Base-by-base conservation (phyloP, 179 eudicot species). In the Spinacia oleracea region DNA sequence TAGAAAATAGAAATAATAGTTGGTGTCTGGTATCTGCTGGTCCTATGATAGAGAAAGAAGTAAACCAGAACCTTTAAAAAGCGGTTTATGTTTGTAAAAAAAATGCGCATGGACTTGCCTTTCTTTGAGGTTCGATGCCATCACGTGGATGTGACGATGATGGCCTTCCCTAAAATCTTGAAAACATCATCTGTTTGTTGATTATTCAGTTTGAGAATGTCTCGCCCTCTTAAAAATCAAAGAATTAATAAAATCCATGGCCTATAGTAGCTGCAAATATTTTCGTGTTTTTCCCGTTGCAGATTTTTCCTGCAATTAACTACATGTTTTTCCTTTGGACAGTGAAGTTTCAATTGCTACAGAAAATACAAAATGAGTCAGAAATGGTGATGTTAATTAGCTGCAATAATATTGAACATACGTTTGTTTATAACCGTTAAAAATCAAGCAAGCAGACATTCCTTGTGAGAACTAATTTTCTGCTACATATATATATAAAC, bases 41-140 rank as follows among this genome's bases (percentile, higher is more conserved):
- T 60, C 62, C 71, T 31, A 16, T 48, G 72, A 48, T 27, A 63
- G 27, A 46, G 66, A 63, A 63, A 76, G 62, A 20, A 75, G 59
- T 9, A 65, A 20, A 27, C 34, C 21, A 53, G 48, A 76, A 75
- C 62, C 79, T 76, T 63, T 20, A 46, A 76, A 43, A 74, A 62
- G 70, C 42, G 45, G 16, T 42, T 15, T 25, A 45, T 70, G 51
- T 14, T 32, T 10, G 42, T 45, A 45, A 45, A 53, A 53, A 53
- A 53, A 45, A 23, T 70, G 56, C 46, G 62, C 62, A 31, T 18
- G 35, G 50, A 48, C n/a, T 29, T 51, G 43, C 56, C 25, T 50
- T 51, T 50, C 75, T 32, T 34, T 27, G 75, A 31, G 63, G 29
- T 29, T 53, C 35, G 27, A 72, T 51, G 45, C 75, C 62, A 51